These are phyloP conservation scores for Scleroderma citrinum DNA, from an alignment of 768 basidiomycete genomes.

Conservation along the genomic window DNA sequence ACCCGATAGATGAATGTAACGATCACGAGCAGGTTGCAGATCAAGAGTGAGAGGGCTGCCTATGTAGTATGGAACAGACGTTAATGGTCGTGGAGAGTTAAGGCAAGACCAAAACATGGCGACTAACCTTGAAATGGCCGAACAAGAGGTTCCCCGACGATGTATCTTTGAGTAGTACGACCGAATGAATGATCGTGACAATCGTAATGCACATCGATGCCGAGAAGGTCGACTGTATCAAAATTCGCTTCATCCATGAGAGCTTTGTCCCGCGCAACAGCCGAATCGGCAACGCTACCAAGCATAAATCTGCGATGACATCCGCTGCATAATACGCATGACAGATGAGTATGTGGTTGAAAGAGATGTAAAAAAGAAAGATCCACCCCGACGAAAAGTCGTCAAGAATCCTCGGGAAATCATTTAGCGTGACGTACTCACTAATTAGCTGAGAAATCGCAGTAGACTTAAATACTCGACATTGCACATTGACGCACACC, in stretches of 20 bases:
- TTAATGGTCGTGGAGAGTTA: not conserved
- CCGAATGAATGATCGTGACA: conserved; percentile 13
- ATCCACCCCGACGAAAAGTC: not conserved
- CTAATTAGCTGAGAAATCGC: conserved; percentile 16
- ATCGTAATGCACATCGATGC: conserved; percentile 17
- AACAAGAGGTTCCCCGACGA: conserved; percentile 13
- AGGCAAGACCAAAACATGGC: not conserved
- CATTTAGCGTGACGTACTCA: conserved; percentile 8
- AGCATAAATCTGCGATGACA: conserved; percentile 12
- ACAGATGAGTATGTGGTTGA: not conserved
- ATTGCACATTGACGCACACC: conserved; percentile 5
- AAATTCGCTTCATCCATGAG: conserved; percentile 8
- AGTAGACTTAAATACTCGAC: conserved; percentile 3
- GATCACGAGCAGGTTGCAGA: conserved; percentile 17
- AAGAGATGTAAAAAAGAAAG: not conserved
- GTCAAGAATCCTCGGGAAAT: not conserved
- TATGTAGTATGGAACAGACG: conserved; percentile 1
- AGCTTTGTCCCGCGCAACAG: conserved; percentile 13
- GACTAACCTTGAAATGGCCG: conserved; percentile 16
- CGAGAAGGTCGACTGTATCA: conserved; percentile 17
- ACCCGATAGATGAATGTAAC: conserved; percentile 10
- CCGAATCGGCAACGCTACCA: conserved; percentile 17
- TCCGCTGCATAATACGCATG: conserved; percentile 12
- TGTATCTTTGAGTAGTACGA: conserved; percentile 1
- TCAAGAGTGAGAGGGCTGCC: conserved; percentile 16